phyloP scores from a whole-genome alignment of 805 yeast species.

The Wickerhamiella occidentalis region DNA sequence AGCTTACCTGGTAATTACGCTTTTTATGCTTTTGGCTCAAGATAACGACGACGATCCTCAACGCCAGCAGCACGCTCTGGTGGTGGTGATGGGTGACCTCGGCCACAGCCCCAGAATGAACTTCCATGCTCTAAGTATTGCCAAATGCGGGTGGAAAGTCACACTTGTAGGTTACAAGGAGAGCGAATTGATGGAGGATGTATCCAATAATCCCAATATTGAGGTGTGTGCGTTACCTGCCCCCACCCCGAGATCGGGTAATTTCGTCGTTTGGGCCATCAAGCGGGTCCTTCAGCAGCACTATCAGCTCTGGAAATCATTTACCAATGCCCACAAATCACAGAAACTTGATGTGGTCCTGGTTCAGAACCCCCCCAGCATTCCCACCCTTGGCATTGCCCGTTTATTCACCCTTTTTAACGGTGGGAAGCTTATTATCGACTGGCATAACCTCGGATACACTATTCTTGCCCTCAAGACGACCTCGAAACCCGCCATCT shows the following conservation, averaged over 20 bases:
- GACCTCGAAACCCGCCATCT: constrained; percentile 46
- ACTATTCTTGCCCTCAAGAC: constrained; percentile 63
- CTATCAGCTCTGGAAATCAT: constrained; percentile 27
- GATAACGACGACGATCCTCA: constrained; percentile 14
- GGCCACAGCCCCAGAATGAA: constrained; percentile 94
- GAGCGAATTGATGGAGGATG: constrained; percentile 21
- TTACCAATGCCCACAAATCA: constrained; percentile 24
- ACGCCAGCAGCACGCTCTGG: constrained; percentile 44
- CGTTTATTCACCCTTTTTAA: constrained; percentile 40
- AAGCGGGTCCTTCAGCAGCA: constrained; percentile 51
- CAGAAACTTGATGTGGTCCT: constrained; percentile 55
- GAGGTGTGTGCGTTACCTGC: constrained; percentile 24
- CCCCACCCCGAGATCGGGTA: constrained; percentile 24
- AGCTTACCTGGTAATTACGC: not conserved
- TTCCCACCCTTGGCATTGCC: constrained; percentile 64
- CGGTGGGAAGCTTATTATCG: constrained; percentile 58
- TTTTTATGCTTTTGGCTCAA: not conserved
- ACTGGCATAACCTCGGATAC: constrained; percentile 94
- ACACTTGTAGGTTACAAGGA: constrained; percentile 67
- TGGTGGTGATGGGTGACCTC: constrained; percentile 81
- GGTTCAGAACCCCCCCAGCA: constrained; percentile 78
- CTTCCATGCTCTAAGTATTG: constrained; percentile 74
- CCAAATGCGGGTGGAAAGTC: constrained; percentile 57
- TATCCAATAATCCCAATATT: constrained; percentile 22
- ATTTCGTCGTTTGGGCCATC: constrained; percentile 46